Base-by-base conservation (phyloP, 495 filamentous ascomycete genomes). In the Lentithecium fluviatile region DNA sequence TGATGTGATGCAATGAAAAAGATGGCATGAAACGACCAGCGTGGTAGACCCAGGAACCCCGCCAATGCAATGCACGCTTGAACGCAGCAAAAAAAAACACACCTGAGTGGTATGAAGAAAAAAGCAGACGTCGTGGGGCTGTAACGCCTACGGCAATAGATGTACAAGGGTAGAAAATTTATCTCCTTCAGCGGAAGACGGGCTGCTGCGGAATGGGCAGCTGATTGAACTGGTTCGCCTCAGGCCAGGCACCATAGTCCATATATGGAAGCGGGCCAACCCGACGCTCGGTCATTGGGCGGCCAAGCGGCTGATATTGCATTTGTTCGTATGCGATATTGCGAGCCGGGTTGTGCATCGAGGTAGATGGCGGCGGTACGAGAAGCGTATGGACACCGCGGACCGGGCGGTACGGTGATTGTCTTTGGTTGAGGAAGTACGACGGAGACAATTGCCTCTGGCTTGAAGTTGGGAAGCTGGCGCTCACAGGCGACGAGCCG, bases 271-370 rank as follows among this genome's bases (percentile, higher is more conserved):
- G 80, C 24, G 90, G 81, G 15, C 94, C 94, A 4, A 87, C 87
- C 56, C 87, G 86, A 52, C 86, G 82, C 60, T 96, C 90, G 50
- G 86, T 82, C 2, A 83, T 80, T 8, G 81, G 73, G 69, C 90
- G 89, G 2, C 89, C 88, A 8, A 98, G 75, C 4, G 93, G 89
- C 67, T 95, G 93, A 65, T 97, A 98, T 68, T 96, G 94, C 91
- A 98, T 96, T 75, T 96, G 89, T 65, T 90, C 78, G 71, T 88
- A 77, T 55, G 81, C 71, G 71, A 87, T 62, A 58, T 75, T 76
- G 59, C 79, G 78, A 70, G 83, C 70, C 57, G 88, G 86, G 62
- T 89, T 85, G 47, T 91, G 83, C 46, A 95, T 80, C 11, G 90
- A 88, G 0, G 83, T 80, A 13, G 89, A 89, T 0, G 91, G 89